Conservation (phyloP, 768 basidiomycete genomes). For the Mycena floridula region DNA sequence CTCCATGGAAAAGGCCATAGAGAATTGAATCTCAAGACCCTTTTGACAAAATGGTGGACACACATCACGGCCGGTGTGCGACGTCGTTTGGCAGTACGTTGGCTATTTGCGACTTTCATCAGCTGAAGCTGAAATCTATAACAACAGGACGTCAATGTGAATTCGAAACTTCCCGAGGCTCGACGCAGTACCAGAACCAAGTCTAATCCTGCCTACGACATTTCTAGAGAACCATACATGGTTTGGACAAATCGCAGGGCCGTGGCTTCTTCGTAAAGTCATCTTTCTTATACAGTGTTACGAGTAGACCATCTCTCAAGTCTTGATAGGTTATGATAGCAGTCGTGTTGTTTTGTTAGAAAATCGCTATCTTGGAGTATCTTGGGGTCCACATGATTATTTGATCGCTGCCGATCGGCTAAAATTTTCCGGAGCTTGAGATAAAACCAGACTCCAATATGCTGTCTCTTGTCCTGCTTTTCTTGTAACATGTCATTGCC, state of each 20-base stretch:
- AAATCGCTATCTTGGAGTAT: too few species aligned
- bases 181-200: constrained; percentile 73
- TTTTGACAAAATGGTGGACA: constrained; percentile 77
- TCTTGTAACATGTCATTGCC: constrained; percentile 25
- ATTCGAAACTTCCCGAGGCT: constrained; percentile 69
- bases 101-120: background rate
- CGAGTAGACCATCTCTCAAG: too few species aligned
- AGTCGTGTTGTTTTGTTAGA: too few species aligned
- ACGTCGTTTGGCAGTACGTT: constrained; percentile 66
- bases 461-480: background rate
- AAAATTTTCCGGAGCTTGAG: background rate
- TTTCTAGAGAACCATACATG: constrained; percentile 81
- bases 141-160: constrained; percentile 60
- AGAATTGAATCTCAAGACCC: constrained; percentile 73
- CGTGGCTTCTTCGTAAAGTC: constrained; percentile 31
- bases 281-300: constrained; percentile 1
- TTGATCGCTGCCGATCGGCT: too few species aligned
- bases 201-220: constrained; percentile 49
- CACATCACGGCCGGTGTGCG: constrained; percentile 77
- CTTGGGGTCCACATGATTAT: too few species aligned
- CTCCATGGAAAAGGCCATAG: constrained; percentile 88
- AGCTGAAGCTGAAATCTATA: constrained; percentile 11
- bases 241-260: constrained; percentile 81
- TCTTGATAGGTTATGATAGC: too few species aligned
- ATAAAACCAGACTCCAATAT: background rate